phyloP scores from a whole-genome alignment of 1,284 basidiomycete genomes.

The Trametes pubescens region DNA sequence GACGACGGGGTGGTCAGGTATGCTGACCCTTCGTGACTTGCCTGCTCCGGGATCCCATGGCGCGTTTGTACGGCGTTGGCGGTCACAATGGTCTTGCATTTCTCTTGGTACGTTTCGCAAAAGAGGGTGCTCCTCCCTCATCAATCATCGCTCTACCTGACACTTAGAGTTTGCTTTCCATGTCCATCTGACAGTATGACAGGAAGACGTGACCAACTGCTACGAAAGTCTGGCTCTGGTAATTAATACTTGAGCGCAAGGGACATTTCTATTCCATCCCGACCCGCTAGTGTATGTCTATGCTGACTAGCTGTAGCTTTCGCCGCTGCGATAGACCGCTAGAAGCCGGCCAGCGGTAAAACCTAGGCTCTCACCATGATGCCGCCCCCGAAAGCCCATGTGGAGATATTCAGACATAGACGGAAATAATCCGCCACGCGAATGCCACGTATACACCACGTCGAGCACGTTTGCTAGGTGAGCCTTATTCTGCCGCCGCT shows the following conservation, averaged over 20 bases:
- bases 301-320: background rate
- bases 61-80: background rate
- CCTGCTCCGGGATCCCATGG: background rate
- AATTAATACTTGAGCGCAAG: background rate
- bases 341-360: background rate
- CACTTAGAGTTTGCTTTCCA: background rate
- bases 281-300: background rate
- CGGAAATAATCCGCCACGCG: background rate
- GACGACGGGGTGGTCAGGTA: background rate
- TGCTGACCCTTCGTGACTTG: background rate
- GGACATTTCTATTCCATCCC: background rate
- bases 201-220: background rate
- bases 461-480: background rate
- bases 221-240: background rate
- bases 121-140: background rate
- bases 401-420: background rate
- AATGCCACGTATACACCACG: background rate
- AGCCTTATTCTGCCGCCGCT: background rate
- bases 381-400: background rate
- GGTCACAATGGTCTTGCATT: background rate
- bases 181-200: background rate
- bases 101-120: constrained; percentile 1
- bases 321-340: background rate
- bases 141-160: background rate
- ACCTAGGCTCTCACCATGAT: background rate